These are phyloP conservation scores for Globisporangium recalcitrans DNA, from an alignment of 352 stramenopile genomes.

Conservation along the genomic window DNA sequence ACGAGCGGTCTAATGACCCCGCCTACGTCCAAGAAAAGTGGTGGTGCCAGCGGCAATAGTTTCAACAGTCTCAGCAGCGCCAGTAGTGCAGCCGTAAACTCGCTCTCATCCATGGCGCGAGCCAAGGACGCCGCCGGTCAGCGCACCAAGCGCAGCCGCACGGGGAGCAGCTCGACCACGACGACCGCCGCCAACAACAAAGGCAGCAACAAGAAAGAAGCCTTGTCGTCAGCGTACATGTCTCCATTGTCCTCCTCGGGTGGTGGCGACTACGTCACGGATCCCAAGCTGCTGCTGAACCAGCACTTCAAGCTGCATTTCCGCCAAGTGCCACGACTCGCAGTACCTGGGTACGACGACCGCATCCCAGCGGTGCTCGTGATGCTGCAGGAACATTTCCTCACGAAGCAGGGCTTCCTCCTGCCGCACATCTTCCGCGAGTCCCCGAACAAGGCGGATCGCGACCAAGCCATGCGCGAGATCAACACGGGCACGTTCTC, in stretches of 20 bases:
- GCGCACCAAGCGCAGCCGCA: constrained; percentile 31
- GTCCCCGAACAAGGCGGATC: constrained; percentile 82
- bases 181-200: constrained; percentile 14
- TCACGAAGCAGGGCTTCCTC: constrained; percentile 54
- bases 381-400: constrained; percentile 83
- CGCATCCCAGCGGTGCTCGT: constrained; percentile 80
- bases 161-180: constrained; percentile 32
- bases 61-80: constrained; percentile 2
- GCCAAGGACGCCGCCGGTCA: constrained; percentile 1
- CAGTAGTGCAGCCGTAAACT: constrained; percentile 3
- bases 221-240: neutral
- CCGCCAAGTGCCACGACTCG: constrained; percentile 61
- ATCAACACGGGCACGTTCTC: constrained; percentile 80
- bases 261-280: constrained; percentile 5
- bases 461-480: constrained; percentile 72
- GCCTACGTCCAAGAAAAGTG: neutral
- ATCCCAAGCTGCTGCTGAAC: constrained; percentile 60
- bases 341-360: constrained; percentile 62
- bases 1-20: constrained; percentile 14
- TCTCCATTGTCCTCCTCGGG: neutral
- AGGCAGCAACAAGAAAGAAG: constrained; percentile 5
- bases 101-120: constrained; percentile 13
- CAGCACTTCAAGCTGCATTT: constrained; percentile 83
- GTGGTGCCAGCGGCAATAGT: neutral
- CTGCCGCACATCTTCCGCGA: constrained; percentile 86